phyloP scores from a whole-genome alignment of 768 basidiomycete genomes.

The Mycena leptocephala region DNA sequence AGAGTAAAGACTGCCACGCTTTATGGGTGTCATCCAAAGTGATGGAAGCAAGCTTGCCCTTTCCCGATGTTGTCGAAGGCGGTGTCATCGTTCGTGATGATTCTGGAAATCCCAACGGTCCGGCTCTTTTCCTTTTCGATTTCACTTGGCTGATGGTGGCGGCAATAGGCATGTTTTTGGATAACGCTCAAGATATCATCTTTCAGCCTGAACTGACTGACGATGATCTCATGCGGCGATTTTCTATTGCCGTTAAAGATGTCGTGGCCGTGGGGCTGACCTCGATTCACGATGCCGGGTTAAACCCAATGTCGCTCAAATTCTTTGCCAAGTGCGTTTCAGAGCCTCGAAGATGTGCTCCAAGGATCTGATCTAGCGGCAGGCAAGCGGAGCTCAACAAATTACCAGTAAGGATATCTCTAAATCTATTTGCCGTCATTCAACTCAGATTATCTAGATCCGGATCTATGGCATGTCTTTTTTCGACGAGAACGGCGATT shows the following conservation, averaged over 20 bases:
- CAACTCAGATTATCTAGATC: constrained; percentile 59
- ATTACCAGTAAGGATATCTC: constrained; percentile 68
- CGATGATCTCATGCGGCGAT: constrained; percentile 73
- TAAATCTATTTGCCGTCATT: neutral
- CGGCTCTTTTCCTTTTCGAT: constrained; percentile 9
- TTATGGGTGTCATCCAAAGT: constrained; percentile 86
- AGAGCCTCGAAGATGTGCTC: neutral
- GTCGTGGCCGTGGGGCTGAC: constrained; percentile 84
- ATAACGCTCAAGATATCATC: constrained; percentile 89
- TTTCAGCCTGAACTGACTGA: constrained; percentile 77
- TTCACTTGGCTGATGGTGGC: constrained; percentile 13
- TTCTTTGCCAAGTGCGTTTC: constrained; percentile 64
- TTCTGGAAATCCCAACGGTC: constrained; percentile 80
- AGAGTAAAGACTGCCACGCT: constrained; percentile 92
- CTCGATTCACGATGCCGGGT: constrained; percentile 89
- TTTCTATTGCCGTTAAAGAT: constrained; percentile 74
- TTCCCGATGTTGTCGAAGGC: constrained; percentile 83
- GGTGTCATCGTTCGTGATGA: constrained; percentile 84
- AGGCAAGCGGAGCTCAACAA: constrained; percentile 75
- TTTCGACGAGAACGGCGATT: constrained; percentile 76
- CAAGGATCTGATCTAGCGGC: constrained; percentile 23
- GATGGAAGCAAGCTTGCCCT: constrained; percentile 70
- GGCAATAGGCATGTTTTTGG: constrained; percentile 78
- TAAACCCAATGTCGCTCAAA: constrained; percentile 76
- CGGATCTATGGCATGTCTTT: constrained; percentile 86